phyloP scores from a whole-genome alignment of 495 filamentous ascomycete genomes.

The Aspergillus bertholletiae region DNA sequence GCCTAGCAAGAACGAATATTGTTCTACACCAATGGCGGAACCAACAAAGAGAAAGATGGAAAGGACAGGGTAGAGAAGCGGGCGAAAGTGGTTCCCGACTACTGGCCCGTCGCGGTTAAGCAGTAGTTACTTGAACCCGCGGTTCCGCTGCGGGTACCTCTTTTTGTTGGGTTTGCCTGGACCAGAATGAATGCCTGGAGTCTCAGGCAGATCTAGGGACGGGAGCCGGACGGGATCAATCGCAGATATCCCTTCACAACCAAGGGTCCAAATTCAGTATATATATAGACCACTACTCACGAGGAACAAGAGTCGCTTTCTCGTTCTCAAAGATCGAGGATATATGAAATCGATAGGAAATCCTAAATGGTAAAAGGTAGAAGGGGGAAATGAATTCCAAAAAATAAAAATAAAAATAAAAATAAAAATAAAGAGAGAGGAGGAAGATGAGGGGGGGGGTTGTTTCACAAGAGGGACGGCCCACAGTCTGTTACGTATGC shows the following conservation, averaged over 20 bases:
- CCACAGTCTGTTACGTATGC: conserved; percentile 13
- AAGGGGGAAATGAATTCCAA: background rate
- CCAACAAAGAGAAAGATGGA: conserved; percentile 2
- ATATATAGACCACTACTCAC: too few relatives aligned
- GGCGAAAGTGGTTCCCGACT: conserved; percentile 15
- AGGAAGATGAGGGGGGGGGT: background rate
- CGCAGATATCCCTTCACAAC: too few relatives aligned
- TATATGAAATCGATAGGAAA: background rate
- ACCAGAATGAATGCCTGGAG: background rate
- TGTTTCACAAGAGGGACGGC: conserved; percentile 14
- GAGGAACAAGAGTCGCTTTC: too few relatives aligned
- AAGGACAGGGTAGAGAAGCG: background rate
- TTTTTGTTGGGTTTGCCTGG: background rate
- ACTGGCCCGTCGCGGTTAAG: background rate
- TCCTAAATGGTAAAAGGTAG: too few relatives aligned
- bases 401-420: background rate
- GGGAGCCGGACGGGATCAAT: too few relatives aligned
- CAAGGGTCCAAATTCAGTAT: too few relatives aligned
- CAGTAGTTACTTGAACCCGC: background rate
- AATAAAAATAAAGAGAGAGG: background rate
- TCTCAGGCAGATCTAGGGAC: too few relatives aligned
- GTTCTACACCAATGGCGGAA: conserved; percentile 8
- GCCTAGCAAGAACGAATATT: conserved; percentile 11
- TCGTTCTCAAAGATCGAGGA: too few relatives aligned
- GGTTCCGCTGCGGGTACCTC: conserved; percentile 13